Conservation (phyloP, 2,329 filamentous ascomycete genomes). For the Truncatella angustata region DNA sequence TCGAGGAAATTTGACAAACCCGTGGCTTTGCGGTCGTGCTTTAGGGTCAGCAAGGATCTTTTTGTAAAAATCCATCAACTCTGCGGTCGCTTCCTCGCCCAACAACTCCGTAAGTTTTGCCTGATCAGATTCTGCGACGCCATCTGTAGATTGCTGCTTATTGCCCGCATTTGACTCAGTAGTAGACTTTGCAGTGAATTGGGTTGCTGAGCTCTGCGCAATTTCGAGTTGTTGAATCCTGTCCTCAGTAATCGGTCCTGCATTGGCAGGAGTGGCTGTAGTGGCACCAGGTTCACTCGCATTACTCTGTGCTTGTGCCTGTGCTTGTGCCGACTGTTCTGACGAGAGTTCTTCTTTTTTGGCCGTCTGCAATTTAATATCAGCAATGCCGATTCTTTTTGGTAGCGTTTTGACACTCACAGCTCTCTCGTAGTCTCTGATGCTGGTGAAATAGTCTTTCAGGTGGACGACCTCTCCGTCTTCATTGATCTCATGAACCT, state of each 20-base stretch:
- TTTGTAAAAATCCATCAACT: slow-evolving; percentile 21
- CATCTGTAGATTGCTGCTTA: background rate
- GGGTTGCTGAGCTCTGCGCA: too few species aligned
- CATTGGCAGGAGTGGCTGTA: background rate
- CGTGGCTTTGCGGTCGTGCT: slow-evolving; percentile 14
- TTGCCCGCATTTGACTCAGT: background rate
- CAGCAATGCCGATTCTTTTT: slow-evolving; percentile 1
- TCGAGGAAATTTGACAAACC: slow-evolving; percentile 22
- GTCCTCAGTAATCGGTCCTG: too few species aligned
- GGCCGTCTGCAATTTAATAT: slow-evolving; percentile 1
- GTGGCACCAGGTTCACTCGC: background rate
- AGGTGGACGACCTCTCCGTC: slow-evolving; percentile 77
- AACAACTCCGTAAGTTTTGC: slow-evolving; percentile 17
- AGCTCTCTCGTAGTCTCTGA: slow-evolving; percentile 15
- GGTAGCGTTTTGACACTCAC: background rate
- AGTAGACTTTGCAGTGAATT: background rate
- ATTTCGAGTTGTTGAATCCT: too few species aligned
- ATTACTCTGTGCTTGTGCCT: background rate
- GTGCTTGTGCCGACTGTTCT: background rate
- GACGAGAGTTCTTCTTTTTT: background rate
- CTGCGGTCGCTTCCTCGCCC: slow-evolving; percentile 19
- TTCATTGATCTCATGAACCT: slow-evolving; percentile 83
- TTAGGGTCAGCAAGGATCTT: slow-evolving; percentile 22
- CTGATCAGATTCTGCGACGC: slow-evolving; percentile 2
- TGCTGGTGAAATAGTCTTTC: slow-evolving; percentile 40